phyloP scores from a whole-genome alignment of 495 filamentous ascomycete genomes.

The Penicillium pancosmium region DNA sequence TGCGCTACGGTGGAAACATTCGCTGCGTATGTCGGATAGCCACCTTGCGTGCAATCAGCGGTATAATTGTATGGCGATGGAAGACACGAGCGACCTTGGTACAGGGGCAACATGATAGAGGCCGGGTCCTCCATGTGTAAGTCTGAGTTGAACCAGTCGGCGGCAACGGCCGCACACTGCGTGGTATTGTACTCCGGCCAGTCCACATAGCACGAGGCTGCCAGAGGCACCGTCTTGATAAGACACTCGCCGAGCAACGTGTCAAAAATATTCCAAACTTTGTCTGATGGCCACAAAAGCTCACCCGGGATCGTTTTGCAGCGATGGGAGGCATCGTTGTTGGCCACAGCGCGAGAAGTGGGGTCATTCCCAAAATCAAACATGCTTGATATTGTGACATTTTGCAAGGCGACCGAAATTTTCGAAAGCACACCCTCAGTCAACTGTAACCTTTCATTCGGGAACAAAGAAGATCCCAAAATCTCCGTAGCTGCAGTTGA shows the following conservation, averaged over 20 bases:
- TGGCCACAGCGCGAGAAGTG: constrained; percentile 6
- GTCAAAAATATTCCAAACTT: constrained; percentile 43
- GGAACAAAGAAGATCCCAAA: not conserved
- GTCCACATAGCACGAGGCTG: constrained; percentile 48
- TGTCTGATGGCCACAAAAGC: constrained; percentile 36
- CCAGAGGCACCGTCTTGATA: constrained; percentile 51
- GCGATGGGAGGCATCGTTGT: constrained; percentile 6
- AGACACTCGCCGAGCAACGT: constrained; percentile 44
- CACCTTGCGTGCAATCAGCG: constrained; percentile 52
- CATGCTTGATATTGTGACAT: not conserved
- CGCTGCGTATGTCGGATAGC: constrained; percentile 38
- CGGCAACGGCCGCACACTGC: constrained; percentile 29
- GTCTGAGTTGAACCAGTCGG: constrained; percentile 8
- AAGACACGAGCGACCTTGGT: constrained; percentile 29
- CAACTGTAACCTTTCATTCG: not conserved
- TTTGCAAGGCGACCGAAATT: not conserved
- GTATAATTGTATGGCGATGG: constrained; percentile 24
- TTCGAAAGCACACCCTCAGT: not conserved
- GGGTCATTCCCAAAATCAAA: constrained; percentile 20
- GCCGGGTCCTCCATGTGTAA: constrained; percentile 24
- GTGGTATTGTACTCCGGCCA: constrained; percentile 42
- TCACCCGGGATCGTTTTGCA: constrained; percentile 52
- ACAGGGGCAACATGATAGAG: constrained; percentile 38
- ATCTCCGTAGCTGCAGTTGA: not conserved
- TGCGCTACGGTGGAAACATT: constrained; percentile 24